Evolutionary conservation across 345 rosid species (phyloP).

Genomic region (Gossypioides kirkii): DNA sequence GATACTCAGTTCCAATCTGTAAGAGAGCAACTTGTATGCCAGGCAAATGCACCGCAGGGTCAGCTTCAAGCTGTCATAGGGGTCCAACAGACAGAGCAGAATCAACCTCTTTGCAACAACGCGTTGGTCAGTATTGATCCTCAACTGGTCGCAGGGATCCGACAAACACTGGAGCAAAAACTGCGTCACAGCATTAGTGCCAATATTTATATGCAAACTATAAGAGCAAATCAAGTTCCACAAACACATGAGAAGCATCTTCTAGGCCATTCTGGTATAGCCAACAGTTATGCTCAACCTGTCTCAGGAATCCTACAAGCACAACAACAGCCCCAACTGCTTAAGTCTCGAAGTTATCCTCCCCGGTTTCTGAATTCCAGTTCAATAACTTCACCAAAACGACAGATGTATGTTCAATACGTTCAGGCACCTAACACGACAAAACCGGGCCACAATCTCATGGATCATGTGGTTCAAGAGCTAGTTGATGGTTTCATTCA

Average conservation of each 20-base stretch:
- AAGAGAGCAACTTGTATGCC: no score
- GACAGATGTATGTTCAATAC: background rate
- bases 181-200: background rate
- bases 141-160: background rate
- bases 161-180: background rate
- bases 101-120: background rate
- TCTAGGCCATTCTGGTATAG: background rate
- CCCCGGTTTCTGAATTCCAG: background rate
- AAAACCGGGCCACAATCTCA: background rate
- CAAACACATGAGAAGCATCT: background rate
- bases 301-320: background rate
- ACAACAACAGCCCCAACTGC: constrained; percentile 9
- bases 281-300: background rate
- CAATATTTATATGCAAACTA: background rate
- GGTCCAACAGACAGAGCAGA: no score
- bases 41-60: no score
- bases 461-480: background rate
- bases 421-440: background rate
- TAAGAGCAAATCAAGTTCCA: constrained; percentile 2
- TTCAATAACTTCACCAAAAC: background rate
- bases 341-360: constrained; percentile 1
- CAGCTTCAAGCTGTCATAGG: no score
- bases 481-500: background rate
- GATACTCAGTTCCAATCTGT: no score
- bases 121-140: background rate